Evolutionary conservation across 305 asterid genomes (phyloP).

Genomic region (Petunia hybrid): DNA sequence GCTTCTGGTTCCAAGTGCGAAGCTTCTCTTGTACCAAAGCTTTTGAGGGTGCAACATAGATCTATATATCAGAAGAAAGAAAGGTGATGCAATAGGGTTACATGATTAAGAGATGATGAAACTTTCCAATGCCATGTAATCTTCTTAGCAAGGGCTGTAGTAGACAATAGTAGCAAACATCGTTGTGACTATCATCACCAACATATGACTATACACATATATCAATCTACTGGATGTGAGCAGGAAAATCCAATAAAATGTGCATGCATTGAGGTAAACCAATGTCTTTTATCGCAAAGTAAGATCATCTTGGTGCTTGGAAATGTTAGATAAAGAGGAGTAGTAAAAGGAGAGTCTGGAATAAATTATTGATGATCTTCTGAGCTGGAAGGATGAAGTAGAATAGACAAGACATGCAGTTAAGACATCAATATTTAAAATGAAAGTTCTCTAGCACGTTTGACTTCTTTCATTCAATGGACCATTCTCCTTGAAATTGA

Average conservation of each 20-base stretch:
- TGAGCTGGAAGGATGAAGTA: constrained; percentile 2
- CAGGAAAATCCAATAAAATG: background rate
- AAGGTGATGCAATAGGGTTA: background rate
- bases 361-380: background rate
- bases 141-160: background rate
- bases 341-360: constrained; percentile 3
- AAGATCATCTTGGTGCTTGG: constrained; percentile 16
- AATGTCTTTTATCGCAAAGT: background rate
- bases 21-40: constrained; percentile 98
- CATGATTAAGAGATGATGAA: constrained; percentile 7
- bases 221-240: background rate
- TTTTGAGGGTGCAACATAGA: constrained; percentile 93
- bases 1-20: constrained; percentile 84
- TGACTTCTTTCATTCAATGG: constrained; percentile 19
- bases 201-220: constrained; percentile 23
- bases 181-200: background rate
- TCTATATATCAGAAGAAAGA: constrained; percentile 52
- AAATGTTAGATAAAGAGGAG: background rate
- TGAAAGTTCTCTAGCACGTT: constrained; percentile 9
- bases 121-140: constrained; percentile 18
- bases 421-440: constrained; percentile 12
- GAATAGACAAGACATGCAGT: constrained; percentile 1
- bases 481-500: constrained; percentile 13
- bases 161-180: constrained; percentile 11
- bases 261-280: constrained; percentile 1